Evolutionary conservation across 768 basidiomycete genomes (phyloP).

Genomic region (Favolaschia claudopus): DNA sequence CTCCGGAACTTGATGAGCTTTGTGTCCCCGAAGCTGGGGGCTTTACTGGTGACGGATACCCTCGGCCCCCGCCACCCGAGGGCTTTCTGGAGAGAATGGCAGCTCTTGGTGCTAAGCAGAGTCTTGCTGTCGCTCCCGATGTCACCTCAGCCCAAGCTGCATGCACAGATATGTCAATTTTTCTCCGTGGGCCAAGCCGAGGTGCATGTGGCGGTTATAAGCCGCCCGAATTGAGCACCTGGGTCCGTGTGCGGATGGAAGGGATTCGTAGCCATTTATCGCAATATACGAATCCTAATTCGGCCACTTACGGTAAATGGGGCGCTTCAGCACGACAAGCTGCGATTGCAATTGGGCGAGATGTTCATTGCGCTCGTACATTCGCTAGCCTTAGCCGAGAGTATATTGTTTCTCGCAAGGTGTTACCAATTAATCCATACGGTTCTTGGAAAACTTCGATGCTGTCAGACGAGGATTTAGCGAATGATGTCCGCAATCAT

Average conservation of each 20-base stretch:
- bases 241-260: constrained; percentile 12
- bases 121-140: constrained; percentile 16
- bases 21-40: neutral
- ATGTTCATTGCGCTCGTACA: neutral
- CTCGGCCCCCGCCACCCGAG: constrained; percentile 1
- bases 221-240: neutral
- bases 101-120: constrained; percentile 1
- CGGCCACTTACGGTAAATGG: constrained; percentile 11
- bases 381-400: neutral
- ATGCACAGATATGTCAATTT: neutral
- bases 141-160: constrained; percentile 13
- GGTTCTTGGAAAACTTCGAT: constrained; percentile 15
- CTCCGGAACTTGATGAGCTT: constrained; percentile 13
- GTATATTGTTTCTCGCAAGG: constrained; percentile 7
- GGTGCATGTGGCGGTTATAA: constrained; percentile 4
- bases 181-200: constrained; percentile 7
- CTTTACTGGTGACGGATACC: constrained; percentile 17
- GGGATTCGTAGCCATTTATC: constrained; percentile 1
- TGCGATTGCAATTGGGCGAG: neutral
- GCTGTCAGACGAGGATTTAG: constrained; percentile 30
- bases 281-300: constrained; percentile 3
- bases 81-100: constrained; percentile 11
- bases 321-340: constrained; percentile 3
- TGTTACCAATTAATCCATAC: constrained; percentile 11
- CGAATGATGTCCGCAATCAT: neutral